A percentile compares a stretch with the other conserved stretches of the same genome.
These are phyloP conservation scores for Rhizopogon roseolus DNA, from an alignment of 768 basidiomycete genomes.

Conservation along the genomic window DNA sequence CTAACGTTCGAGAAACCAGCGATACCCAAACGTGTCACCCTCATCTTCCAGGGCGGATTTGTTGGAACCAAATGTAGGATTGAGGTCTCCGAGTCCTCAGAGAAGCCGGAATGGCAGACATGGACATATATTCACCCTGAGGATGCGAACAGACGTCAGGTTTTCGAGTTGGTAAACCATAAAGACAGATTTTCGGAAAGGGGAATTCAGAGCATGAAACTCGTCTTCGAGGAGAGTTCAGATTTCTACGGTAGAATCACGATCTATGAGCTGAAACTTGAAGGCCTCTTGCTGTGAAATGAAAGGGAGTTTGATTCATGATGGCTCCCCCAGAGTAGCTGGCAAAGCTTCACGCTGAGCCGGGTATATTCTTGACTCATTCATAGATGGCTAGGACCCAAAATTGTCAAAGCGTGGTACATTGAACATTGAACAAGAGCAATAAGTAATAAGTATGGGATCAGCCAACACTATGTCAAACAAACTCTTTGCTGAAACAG, in stretches of 20 bases:
- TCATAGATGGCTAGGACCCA: too few relatives aligned
- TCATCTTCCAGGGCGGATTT: slow-evolving; percentile 87
- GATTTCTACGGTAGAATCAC: slow-evolving; percentile 83
- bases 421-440: too few relatives aligned
- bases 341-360: too few relatives aligned
- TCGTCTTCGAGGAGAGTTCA: slow-evolving; percentile 77
- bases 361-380: too few relatives aligned
- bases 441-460: too few relatives aligned
- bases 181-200: slow-evolving; percentile 9
- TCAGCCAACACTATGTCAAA: too few relatives aligned
- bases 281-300: slow-evolving; percentile 15
- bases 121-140: slow-evolving; percentile 66
- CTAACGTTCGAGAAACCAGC: slow-evolving; percentile 50
- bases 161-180: slow-evolving; percentile 45
- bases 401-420: too few relatives aligned
- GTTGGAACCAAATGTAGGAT: slow-evolving; percentile 65
- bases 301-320: too few relatives aligned
- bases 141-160: slow-evolving; percentile 72
- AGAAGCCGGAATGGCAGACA: slow-evolving; percentile 41
- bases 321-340: too few relatives aligned
- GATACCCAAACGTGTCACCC: slow-evolving; percentile 46
- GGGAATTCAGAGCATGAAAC: slow-evolving; percentile 44
- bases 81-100: slow-evolving; percentile 28
- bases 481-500: too few relatives aligned
- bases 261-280: slow-evolving; percentile 54